Base-by-base conservation (phyloP, 176 grass and related monocot genomes). In the Poa pratensis region DNA sequence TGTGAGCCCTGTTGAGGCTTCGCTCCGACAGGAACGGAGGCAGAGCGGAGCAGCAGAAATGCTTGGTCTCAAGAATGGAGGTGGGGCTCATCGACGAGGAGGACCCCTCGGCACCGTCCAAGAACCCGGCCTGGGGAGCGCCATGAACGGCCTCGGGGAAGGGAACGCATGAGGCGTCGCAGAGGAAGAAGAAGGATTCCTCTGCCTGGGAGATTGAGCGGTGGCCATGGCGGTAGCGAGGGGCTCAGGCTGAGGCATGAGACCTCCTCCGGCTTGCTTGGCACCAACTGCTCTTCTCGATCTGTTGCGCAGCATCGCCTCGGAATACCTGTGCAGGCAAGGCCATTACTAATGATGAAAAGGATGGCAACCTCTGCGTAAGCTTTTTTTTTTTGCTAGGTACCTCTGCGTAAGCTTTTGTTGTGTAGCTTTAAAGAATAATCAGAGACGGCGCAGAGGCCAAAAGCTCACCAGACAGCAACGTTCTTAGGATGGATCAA, bases 41-140 rank as follows among this genome's bases (percentile, higher is more conserved):
- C 81, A 78, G 76, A 1, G 78, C 73, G 48, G 88, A 79, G 69
- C 84, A 92, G 82, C 90, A 87, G 76, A 94, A 87, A 48, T 81
- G 83, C 73, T 91, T 97, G 83, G 87, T 84, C 22, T 97, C 95
- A 7, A 97, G 90, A 26, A 93, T 95, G 84, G 95, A 97, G 84
- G 95, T 93, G 28, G 92, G 95, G 85, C 92, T 97, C 92, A 97
- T 91, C 30, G 89, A 84, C 18, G 87, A 72, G 32, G 69, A 80
- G 4, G 85, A 69, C 17, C 58, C 89, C 53, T 86, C 84, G 43
- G 80, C 52, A 35, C 80, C 86, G 76, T 95, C 92, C 50, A 84
- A 79, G 70, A 91, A 84, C 42, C 82, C 85, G 17, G 82, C 85
- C 16, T 90, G 82, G 6, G 85, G 27, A 93, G 79, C 59, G 78